A percentile compares a stretch with the other conserved stretches of the same genome.
Conservation (phyloP, 139 green algal species). For the Zygnema circumcarinatum region DNA sequence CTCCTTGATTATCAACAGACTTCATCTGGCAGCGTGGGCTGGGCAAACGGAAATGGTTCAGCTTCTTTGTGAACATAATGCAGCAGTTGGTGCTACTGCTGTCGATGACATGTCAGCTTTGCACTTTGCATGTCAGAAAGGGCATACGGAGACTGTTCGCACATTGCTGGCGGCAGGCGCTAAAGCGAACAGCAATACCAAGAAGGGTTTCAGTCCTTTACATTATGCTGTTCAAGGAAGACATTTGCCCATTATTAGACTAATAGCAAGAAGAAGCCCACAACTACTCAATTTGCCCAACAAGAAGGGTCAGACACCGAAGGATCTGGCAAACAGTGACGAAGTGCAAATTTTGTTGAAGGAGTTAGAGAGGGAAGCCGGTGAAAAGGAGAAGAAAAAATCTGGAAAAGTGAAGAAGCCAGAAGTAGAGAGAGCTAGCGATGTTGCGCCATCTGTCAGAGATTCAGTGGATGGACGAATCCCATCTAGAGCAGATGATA, state of each 20-base stretch:
- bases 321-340: constrained; percentile 28
- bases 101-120: constrained; percentile 57
- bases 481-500: background rate
- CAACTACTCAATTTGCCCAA: constrained; percentile 14
- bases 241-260: constrained; percentile 21
- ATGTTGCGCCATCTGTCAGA: no score
- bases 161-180: constrained; percentile 48
- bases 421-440: background rate
- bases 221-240: constrained; percentile 56
- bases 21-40: constrained; percentile 61
- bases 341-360: constrained; percentile 29
- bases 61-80: constrained; percentile 45
- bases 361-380: background rate
- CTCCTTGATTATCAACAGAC: constrained; percentile 11
- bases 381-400: background rate
- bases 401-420: constrained; percentile 3
- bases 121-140: constrained; percentile 62
- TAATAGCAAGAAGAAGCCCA: constrained; percentile 18
- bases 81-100: constrained; percentile 32
- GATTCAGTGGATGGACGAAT: no score
- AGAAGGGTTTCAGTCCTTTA: constrained; percentile 58
- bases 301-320: constrained; percentile 7
- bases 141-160: constrained; percentile 35
- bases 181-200: constrained; percentile 33
- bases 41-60: constrained; percentile 55